phyloP scores from a whole-genome alignment of 768 basidiomycete genomes.

The Tricholoma sp. region DNA sequence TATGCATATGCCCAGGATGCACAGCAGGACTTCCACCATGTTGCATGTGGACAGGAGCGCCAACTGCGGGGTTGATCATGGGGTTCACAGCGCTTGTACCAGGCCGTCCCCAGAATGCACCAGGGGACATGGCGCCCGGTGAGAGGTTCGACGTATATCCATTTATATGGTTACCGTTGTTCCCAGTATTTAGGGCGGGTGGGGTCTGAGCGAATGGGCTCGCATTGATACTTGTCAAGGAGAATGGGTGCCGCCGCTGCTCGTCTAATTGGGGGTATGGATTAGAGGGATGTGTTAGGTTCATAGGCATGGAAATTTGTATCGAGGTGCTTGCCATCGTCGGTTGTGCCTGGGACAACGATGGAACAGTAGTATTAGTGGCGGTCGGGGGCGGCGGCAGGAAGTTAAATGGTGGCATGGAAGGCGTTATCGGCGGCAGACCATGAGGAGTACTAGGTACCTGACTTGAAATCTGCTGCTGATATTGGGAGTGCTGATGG shows the following conservation, averaged over 20 bases:
- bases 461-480: slow-evolving; percentile 12
- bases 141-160: slow-evolving; percentile 35
- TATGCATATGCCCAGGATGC: background rate
- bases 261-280: background rate
- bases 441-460: slow-evolving; percentile 65
- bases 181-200: slow-evolving; percentile 50
- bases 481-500: slow-evolving; percentile 32
- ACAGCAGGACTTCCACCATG: slow-evolving; percentile 7
- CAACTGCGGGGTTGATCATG: slow-evolving; percentile 41
- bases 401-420: slow-evolving; percentile 94
- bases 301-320: slow-evolving; percentile 1
- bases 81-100: slow-evolving; percentile 40
- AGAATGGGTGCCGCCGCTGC: slow-evolving; percentile 45
- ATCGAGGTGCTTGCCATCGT: background rate
- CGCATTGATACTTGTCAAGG: background rate
- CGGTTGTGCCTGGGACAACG: background rate
- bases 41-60: slow-evolving; percentile 35
- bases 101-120: slow-evolving; percentile 66
- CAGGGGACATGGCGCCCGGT: slow-evolving; percentile 71
- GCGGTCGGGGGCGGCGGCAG: slow-evolving; percentile 42
- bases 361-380: slow-evolving; percentile 5
- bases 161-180: slow-evolving; percentile 11
- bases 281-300: background rate
- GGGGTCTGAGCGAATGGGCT: slow-evolving; percentile 18
- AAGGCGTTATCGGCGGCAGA: slow-evolving; percentile 91